A percentile compares a stretch with the other conserved stretches of the same genome.
Evolutionary conservation across 1,284 basidiomycete genomes (phyloP).

Genomic region (Trichosporon inkin): DNA sequence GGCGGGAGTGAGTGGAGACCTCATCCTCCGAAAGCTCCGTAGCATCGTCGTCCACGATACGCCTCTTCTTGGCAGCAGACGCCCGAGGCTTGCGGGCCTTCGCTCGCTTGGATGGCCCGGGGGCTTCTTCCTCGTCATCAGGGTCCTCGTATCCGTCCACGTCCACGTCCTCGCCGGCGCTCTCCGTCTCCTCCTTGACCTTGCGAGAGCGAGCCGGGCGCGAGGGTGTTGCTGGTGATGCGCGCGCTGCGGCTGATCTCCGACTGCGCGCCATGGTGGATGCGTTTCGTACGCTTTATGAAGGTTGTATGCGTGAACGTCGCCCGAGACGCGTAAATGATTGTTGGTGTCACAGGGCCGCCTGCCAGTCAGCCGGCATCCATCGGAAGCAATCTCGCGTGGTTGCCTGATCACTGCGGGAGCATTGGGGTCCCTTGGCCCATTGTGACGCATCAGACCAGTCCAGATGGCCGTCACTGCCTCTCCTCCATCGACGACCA

Average conservation of each 20-base stretch:
- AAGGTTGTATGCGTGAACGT: neutral
- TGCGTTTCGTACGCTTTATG: neutral
- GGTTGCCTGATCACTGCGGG: neutral
- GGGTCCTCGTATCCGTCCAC: conserved; percentile 18
- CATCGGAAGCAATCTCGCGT: neutral
- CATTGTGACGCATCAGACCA: conserved; percentile 9
- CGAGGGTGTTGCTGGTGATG: conserved; percentile 11
- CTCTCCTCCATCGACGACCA: neutral
- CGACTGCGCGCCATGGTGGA: conserved; percentile 19
- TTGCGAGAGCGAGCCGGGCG: conserved; percentile 12
- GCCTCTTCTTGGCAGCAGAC: neutral
- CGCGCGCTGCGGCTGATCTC: conserved; percentile 11
- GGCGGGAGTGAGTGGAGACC: conserved; percentile 14
- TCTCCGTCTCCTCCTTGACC: conserved; percentile 19
- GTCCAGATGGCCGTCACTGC: conserved; percentile 7
- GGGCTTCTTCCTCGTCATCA: conserved; percentile 21
- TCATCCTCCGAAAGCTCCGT: conserved; percentile 23
- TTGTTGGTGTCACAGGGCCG: conserved; percentile 1
- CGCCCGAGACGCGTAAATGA: neutral
- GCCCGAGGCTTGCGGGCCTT: conserved; percentile 7
- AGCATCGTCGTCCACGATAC: conserved; percentile 9
- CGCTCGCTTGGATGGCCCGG: conserved; percentile 1
- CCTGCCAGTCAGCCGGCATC: neutral
- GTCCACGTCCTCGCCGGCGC: conserved; percentile 13
- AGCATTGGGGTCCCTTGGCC: neutral